phyloP scores from a whole-genome alignment of 805 yeast genomes.

The Monosporozyma unispora region DNA sequence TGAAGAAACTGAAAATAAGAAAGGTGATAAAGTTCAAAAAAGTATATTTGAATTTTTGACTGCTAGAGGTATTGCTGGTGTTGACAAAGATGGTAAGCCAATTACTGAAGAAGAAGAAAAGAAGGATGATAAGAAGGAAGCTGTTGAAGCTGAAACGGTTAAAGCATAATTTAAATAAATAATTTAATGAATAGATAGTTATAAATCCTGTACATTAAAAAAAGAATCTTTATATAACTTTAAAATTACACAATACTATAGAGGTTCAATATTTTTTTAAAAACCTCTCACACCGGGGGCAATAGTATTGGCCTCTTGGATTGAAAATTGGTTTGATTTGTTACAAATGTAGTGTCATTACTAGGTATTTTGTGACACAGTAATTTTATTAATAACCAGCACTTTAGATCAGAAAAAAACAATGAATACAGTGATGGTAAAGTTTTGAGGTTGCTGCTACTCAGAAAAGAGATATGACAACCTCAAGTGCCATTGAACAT shows the following conservation, averaged over 20 bases:
- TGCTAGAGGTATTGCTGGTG: conserved; percentile 33
- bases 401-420: too few relatives aligned
- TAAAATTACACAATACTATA: not conserved
- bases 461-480: too few relatives aligned
- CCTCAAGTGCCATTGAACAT: too few relatives aligned
- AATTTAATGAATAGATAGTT: not conserved
- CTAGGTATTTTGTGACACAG: too few relatives aligned
- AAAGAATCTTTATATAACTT: not conserved
- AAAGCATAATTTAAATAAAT: not conserved
- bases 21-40: conserved; percentile 24
- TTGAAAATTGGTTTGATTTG: too few relatives aligned
- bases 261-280: not conserved
- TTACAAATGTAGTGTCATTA: too few relatives aligned
- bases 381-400: too few relatives aligned
- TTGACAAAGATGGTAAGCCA: conserved; percentile 3
- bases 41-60: conserved; percentile 36
- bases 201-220: not conserved
- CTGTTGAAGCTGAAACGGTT: not conserved
- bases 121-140: not conserved
- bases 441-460: too few relatives aligned
- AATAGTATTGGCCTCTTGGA: too few relatives aligned
- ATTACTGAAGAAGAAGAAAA: conserved; percentile 2
- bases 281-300: too few relatives aligned
- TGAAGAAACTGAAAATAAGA: conserved; percentile 26
- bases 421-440: too few relatives aligned